These are phyloP conservation scores for Didymella lethalis DNA, from an alignment of 2,329 filamentous ascomycete genomes.

Conservation along the genomic window DNA sequence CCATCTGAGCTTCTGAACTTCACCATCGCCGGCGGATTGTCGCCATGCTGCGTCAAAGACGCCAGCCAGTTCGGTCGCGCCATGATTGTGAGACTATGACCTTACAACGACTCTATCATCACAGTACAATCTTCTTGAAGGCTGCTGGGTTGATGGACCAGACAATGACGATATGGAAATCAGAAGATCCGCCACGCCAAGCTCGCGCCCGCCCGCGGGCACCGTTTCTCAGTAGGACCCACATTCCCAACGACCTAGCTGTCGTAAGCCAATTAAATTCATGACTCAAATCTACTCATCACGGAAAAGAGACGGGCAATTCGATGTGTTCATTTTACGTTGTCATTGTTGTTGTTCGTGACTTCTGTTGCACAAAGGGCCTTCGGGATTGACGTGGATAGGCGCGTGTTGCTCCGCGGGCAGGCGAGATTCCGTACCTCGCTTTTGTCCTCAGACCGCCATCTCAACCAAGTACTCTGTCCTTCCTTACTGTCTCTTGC, in stretches of 20 bases:
- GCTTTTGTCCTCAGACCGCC: not conserved
- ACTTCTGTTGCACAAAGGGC: not conserved
- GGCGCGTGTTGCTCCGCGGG: conserved; percentile 1
- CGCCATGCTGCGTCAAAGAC: conserved; percentile 41
- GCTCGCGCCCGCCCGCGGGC: conserved; percentile 14
- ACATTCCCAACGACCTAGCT: not conserved
- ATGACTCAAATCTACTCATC: not conserved
- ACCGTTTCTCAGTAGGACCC: conserved; percentile 5
- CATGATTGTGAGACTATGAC: conserved; percentile 12
- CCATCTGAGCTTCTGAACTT: conserved; percentile 44
- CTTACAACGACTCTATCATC: not conserved
- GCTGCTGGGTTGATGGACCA: not conserved
- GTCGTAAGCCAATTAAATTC: not conserved
- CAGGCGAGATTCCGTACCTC: not conserved
- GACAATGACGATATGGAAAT: conserved; percentile 7
- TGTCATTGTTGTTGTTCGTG: not conserved
- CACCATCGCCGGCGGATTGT: conserved; percentile 43
- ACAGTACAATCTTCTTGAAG: not conserved
- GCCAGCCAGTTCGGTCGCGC: conserved; percentile 37
- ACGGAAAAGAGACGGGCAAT: not conserved
- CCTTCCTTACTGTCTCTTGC: conserved; percentile 27
- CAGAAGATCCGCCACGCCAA: conserved; percentile 16
- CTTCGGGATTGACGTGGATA: not conserved
- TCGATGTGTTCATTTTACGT: not conserved
- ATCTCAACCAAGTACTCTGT: not conserved